phyloP scores from a whole-genome alignment of 352 stramenopile species.

The Pythium periplocum region DNA sequence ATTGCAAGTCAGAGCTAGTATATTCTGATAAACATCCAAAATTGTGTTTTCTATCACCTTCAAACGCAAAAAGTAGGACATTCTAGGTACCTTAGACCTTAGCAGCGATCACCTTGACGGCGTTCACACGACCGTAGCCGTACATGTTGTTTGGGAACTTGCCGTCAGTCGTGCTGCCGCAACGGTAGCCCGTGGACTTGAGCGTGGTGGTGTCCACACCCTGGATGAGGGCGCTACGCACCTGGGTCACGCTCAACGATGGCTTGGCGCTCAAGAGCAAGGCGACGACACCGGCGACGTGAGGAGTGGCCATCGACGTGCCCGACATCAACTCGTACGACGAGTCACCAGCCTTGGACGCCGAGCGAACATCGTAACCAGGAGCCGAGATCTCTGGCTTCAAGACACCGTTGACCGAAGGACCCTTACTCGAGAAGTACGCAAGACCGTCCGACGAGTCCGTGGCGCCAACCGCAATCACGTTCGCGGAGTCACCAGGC shows the following conservation, averaged over 20 bases:
- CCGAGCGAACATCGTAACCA: slow-evolving; percentile 19
- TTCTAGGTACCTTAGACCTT: neutral
- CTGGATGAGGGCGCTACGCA: slow-evolving; percentile 9
- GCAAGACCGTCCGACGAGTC: slow-evolving; percentile 12
- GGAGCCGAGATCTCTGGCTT: slow-evolving; percentile 29
- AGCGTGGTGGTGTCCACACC: slow-evolving; percentile 15
- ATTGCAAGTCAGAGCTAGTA: neutral
- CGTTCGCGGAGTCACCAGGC: slow-evolving; percentile 18
- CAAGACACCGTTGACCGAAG: slow-evolving; percentile 8
- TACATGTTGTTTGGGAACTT: slow-evolving; percentile 31
- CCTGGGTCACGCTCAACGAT: slow-evolving; percentile 14
- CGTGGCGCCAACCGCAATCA: slow-evolving; percentile 25
- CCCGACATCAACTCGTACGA: slow-evolving; percentile 23
- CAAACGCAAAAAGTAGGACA: neutral
- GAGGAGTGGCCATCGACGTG: slow-evolving; percentile 31
- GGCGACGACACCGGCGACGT: slow-evolving; percentile 29
- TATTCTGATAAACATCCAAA: neutral
- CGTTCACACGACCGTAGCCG: slow-evolving; percentile 29
- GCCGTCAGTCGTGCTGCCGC: slow-evolving; percentile 18
- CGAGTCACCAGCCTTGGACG: slow-evolving; percentile 14
- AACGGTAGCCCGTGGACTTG: slow-evolving; percentile 13
- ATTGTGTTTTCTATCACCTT: neutral
- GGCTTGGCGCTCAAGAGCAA: slow-evolving; percentile 22
- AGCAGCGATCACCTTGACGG: slow-evolving; percentile 6
- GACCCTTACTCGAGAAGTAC: slow-evolving; percentile 27